Base-by-base conservation (phyloP, 148 eudicot species). In the Heliamphora exappendiculata region DNA sequence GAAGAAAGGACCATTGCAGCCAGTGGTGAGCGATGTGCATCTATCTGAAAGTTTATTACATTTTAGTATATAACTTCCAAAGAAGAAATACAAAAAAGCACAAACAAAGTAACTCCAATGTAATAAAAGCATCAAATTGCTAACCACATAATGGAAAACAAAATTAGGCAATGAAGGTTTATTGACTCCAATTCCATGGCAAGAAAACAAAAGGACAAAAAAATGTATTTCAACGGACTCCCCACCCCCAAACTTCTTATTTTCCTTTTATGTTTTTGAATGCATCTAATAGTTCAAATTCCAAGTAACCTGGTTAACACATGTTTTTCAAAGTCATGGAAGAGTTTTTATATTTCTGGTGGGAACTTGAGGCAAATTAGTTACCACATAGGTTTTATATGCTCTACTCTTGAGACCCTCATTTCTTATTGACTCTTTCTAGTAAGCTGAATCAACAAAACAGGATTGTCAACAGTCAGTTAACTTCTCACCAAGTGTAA, bases 21-120 rank as follows among this genome's bases (percentile, higher is more conserved):
- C 82, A 94, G 76, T 62, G 97, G 97, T 53, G 97, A 90, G 62
- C 84, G 89, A 79, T 94, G 98, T 79, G 97, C 98, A 81, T 88
- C 92, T 78, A 94, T 94, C 98, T 94, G 92, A 77, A 79, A 45
- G 63, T 62, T 73, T 42, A 55, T 55, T 55, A 62, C 16, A 45
- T 57, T 42, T 44, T 51, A 72, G n/a, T 53, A 20, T 79, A 42
- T 17, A 39, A 24, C 53, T 14, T 20, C 28, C 73, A 72, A 36
- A 54, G 0, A 29, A 9, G 29, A 36, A 53, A 54, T 34, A 26
- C 65, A 53, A 12, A 45, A 31, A 58, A 47, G 67, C 7, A 24
- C 29, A 62, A n/a, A 47, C 24, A 67, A 44, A 2, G 49, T 7
- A 1, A 7, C 22, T 57, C 16, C 28, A 51, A 10, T 11, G 41